phyloP scores from a whole-genome alignment of 202 grass and related monocot species.

The Dendrocalamus latiflorus region DNA sequence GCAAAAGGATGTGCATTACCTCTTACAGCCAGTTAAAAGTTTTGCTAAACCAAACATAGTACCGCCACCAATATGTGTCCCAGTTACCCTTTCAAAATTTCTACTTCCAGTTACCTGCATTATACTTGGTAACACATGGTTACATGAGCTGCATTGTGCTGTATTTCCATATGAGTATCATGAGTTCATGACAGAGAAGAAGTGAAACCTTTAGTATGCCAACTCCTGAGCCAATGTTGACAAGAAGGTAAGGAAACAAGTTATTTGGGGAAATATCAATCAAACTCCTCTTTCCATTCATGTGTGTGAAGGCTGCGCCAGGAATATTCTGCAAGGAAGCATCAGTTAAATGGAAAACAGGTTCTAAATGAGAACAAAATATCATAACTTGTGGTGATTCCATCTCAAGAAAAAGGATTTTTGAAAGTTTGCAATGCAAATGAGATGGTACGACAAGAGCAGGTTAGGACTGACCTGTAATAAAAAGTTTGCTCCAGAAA shows the following conservation, averaged over 20 bases:
- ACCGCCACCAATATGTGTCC: constrained; percentile 90
- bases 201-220: constrained; percentile 84
- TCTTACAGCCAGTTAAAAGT: constrained; percentile 90
- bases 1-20: constrained; percentile 38
- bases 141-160: constrained; percentile 11
- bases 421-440: not conserved
- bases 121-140: constrained; percentile 32
- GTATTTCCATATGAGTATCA: constrained; percentile 16
- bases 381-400: not conserved
- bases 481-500: constrained; percentile 86
- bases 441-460: not conserved
- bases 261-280: constrained; percentile 64
- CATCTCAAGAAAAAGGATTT: not conserved
- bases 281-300: constrained; percentile 65
- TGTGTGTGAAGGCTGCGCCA: constrained; percentile 81
- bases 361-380: not conserved
- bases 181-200: constrained; percentile 4
- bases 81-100: constrained; percentile 93
- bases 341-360: constrained; percentile 22
- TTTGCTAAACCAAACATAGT: constrained; percentile 97
- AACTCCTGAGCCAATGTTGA: constrained; percentile 95
- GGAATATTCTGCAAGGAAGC: constrained; percentile 61
- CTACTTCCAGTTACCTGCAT: constrained; percentile 76
- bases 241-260: constrained; percentile 93
- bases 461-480: constrained; percentile 58